phyloP scores from a whole-genome alignment of 768 basidiomycete genomes.

The Suillus cothurnatus region DNA sequence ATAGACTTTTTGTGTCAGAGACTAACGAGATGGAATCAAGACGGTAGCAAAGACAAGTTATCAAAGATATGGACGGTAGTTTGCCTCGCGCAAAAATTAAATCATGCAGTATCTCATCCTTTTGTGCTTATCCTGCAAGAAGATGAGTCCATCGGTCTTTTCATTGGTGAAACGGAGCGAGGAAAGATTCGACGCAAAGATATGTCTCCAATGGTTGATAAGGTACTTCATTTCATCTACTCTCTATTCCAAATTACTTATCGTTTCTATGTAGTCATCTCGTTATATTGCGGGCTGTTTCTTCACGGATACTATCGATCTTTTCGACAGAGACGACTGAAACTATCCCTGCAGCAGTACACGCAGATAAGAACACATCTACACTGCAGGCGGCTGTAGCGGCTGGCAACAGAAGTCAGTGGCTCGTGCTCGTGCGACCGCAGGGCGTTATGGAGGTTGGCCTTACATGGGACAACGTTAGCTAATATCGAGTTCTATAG shows the following conservation, averaged over 20 bases:
- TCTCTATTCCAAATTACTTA: background rate
- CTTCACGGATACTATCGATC: conserved; percentile 62
- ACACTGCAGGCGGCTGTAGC: conserved; percentile 71
- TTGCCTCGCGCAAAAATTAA: conserved; percentile 74
- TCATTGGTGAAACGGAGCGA: conserved; percentile 78
- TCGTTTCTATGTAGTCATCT: conserved; percentile 48
- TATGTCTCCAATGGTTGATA: conserved; percentile 88
- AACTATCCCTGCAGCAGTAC: conserved; percentile 33
- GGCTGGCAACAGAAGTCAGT: conserved; percentile 67
- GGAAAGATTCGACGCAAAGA: conserved; percentile 84
- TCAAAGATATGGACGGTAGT: conserved; percentile 80
- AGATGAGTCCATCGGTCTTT: conserved; percentile 83
- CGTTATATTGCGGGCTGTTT: conserved; percentile 80
- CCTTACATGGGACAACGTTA: conserved; percentile 12
- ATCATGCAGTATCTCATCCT: conserved; percentile 84
- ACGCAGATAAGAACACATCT: conserved; percentile 44
- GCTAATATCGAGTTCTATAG: conserved; percentile 40
- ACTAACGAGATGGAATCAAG: conserved; percentile 40
- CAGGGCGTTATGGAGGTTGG: conserved; percentile 82
- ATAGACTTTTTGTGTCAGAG: background rate
- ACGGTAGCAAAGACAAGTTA: conserved; percentile 80
- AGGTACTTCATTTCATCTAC: conserved; percentile 44
- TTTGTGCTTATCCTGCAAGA: conserved; percentile 82
- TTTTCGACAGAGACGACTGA: conserved; percentile 51
- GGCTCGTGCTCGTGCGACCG: conserved; percentile 76